Evolutionary conservation across 2,329 filamentous ascomycete species (phyloP).

Genomic region (Blumeria hordei): DNA sequence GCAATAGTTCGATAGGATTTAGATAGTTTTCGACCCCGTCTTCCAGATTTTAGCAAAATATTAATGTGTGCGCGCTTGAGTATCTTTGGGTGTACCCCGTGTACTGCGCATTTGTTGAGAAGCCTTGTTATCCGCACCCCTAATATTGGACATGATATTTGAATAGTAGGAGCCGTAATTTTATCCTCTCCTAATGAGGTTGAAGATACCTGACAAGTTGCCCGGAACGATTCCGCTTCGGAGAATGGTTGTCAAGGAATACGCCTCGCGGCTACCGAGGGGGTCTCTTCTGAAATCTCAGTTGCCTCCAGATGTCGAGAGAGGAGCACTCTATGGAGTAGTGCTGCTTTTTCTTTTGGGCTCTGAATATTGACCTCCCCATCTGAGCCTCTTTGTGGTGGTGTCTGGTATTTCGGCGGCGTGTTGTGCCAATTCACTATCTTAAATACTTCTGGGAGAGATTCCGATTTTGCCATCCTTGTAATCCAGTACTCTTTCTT

Average conservation of each 20-base stretch:
- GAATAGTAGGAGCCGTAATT: not conserved
- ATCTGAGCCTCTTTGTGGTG: no score
- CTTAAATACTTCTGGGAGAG: not conserved
- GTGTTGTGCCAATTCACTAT: not conserved
- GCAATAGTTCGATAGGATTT: not conserved
- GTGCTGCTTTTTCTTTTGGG: no score
- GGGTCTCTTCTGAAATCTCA: no score
- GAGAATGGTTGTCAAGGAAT: not conserved
- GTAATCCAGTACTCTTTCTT: not conserved
- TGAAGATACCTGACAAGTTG: not conserved
- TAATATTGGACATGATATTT: not conserved
- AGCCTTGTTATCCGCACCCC: not conserved
- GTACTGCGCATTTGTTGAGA: no score
- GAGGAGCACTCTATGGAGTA: no score
- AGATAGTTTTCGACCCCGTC: not conserved
- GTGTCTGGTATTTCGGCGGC: no score
- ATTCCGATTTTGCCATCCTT: not conserved
- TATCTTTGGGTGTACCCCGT: not conserved
- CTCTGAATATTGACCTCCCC: no score
- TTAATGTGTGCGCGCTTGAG: not conserved
- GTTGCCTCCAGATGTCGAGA: no score
- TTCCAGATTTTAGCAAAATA: not conserved
- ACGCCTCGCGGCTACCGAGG: no score
- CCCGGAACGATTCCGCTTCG: not conserved
- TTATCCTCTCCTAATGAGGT: not conserved